Evolutionary conservation across 805 yeast genomes (phyloP), one percentile per base, ranked within the genome.

Genomic region (Candida maesae): DNA sequence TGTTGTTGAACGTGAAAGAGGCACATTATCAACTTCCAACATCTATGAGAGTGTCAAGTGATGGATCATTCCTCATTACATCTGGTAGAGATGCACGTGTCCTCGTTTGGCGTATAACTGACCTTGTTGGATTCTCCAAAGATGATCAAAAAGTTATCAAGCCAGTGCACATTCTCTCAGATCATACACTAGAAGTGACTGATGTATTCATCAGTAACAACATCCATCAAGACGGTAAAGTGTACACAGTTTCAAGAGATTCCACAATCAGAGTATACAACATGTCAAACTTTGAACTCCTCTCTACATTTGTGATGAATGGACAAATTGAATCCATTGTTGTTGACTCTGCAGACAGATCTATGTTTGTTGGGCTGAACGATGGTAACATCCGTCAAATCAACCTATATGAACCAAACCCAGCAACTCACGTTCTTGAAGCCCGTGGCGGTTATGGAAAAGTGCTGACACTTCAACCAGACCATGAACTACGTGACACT

Each of bases 61-160:
- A 88, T 55, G 83, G 82, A 2, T 74, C 79, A 17, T 81, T 76
- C 42, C 57, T 91, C 32, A 72, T 84, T 6, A 75, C 90, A 5
- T 86, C 83, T n/a, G 87, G 95, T 50, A 71, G 70, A 31, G 99
- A 91, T 65, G 79, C 95, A 1, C 70, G 96, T 47, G 73, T 84
- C 13, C 69, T 82, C 19, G 74, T 84, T 4, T 90, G 95, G 95
- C 76, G 74, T 46, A 65, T 81, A 0, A 47, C 68, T 15, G 95
- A 87, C 50, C 65, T 90, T 35, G 64, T 81, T 2, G 45, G 66
- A 41, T 31, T 60, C 44, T 33, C 42, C 26, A 66, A 49, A 42
- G 67, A 65, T 14, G 60, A 57, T 5, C 58, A 63, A 1, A 56
- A 52, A 16, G 49, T 46, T 8, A 61, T 73, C 20, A 82, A 79